Evolutionary conservation across 495 filamentous ascomycete genomes (phyloP), one percentile per base, ranked within the genome.

Genomic region (Penicillium simplicissimum): DNA sequence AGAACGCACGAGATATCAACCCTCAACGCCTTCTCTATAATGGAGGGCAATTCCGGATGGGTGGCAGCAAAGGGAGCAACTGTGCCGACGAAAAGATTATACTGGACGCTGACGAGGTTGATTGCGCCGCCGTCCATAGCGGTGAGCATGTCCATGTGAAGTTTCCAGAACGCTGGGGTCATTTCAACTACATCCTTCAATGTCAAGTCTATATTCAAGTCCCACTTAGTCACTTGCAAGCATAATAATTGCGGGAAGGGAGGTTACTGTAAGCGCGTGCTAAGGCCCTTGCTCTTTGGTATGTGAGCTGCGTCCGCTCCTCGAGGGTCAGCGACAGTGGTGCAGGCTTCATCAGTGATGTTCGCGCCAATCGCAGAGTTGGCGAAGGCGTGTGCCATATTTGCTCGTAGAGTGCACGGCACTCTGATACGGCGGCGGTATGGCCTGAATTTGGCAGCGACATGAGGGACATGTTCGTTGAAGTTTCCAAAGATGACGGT

Each of bases 21-120:
- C 13, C 37, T 40, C 37, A 40, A 40, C 14, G 37, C 37, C 13
- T 40, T 40, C 37, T 40, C 13, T 15, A 40, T 35, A 8, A 76
- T 45, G 19, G 54, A 49, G 5, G 31, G 40, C 23, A 76, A 67
- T 49, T 76, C 68, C 9, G 66, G 74, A n/a, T 68, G 60, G n/a
- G 38, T 61, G 1, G n/a, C 54, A 17, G 63, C 68, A 61, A 66
- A 78, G 36, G 61, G 63, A n/a, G 71, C 73, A 35, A 76, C 65
- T 15, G 74, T 78, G 23, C 75, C 75, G 13, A 69, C 71, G 25
- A 72, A 70, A 17, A 78, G 65, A 45, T 78, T 78, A 69, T 67
- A 73, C 42, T 78, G 76, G 17, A 76, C 74, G 42, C 52, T 65
- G 10, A 74, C 42, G 14, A 75, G 60, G 11, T 40, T 40, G 37